Evolutionary conservation across 1,139 yeast genomes (phyloP).

Genomic region (Casaregolazyma suthepensis): DNA sequence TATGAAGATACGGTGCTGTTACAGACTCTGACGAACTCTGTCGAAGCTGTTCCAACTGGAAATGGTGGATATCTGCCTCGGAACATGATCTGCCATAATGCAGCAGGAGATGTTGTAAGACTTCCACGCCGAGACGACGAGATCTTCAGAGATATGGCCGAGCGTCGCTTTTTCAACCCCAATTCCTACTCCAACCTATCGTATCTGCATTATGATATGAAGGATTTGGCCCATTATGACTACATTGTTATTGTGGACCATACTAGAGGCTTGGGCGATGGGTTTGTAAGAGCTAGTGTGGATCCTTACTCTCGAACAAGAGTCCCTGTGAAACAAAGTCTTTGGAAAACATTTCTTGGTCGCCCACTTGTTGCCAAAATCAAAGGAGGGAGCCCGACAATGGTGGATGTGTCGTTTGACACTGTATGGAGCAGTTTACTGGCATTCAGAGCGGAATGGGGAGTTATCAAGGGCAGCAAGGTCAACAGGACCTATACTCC

Average conservation of each 20-base stretch:
- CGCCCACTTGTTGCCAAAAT: conserved; percentile 29
- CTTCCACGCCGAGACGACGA: conserved; percentile 17
- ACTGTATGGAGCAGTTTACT: conserved; percentile 59
- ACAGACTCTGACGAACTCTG: neutral
- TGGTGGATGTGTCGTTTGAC: conserved; percentile 45
- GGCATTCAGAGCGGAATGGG: conserved; percentile 42
- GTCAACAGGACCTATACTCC: conserved; percentile 1
- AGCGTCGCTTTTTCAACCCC: neutral
- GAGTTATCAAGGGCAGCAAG: conserved; percentile 9
- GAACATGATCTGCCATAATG: conserved; percentile 23
- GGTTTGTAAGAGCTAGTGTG: conserved; percentile 28
- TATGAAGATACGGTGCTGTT: neutral
- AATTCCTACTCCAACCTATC: conserved; percentile 13
- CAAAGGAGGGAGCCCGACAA: conserved; percentile 43
- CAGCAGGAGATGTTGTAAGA: conserved; percentile 19
- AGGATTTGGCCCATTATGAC: conserved; percentile 34
- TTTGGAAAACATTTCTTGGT: conserved; percentile 18
- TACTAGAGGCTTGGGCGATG: conserved; percentile 22
- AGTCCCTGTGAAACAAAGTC: conserved; percentile 33
- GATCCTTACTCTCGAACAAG: conserved; percentile 16
- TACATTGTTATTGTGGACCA: conserved; percentile 41
- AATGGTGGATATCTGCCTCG: conserved; percentile 7
- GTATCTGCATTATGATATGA: conserved; percentile 12
- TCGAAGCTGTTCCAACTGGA: conserved; percentile 10
- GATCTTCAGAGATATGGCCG: neutral